These are phyloP conservation scores for Corynascus novoguineensis DNA, from an alignment of 495 filamentous ascomycete species.

Conservation along the genomic window DNA sequence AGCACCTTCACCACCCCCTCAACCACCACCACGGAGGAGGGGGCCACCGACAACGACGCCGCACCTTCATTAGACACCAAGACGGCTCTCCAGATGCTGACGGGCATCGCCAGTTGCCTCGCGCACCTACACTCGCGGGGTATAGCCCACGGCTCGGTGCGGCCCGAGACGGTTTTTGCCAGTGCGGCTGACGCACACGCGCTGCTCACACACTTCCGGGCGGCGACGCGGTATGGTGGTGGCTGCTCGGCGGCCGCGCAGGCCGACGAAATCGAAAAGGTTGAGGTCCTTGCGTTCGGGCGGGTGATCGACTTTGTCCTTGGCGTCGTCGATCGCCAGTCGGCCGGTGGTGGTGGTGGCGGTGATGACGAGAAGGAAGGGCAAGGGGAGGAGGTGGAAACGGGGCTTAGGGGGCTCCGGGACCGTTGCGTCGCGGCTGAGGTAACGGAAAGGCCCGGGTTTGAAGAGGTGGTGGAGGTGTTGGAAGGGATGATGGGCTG, in stretches of 20 bases:
- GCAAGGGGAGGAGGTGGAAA: constrained; percentile 5
- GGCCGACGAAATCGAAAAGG: constrained; percentile 29
- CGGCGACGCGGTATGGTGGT: constrained; percentile 37
- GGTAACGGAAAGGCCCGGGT: constrained; percentile 18
- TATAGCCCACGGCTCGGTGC: constrained; percentile 41
- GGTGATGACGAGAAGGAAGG: constrained; percentile 3
- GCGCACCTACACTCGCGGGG: constrained; percentile 38
- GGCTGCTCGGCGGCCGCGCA: background rate
- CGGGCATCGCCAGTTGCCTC: constrained; percentile 35
- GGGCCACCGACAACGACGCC: background rate
- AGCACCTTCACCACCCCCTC: constrained; percentile 18
- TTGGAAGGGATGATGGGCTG: constrained; percentile 30
- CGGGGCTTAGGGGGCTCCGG: constrained; percentile 17
- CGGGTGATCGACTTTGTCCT: constrained; percentile 41
- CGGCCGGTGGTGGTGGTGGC: background rate
- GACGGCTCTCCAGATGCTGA: constrained; percentile 32
- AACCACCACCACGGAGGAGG: background rate
- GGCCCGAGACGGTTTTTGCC: constrained; percentile 42
- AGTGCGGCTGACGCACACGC: constrained; percentile 35
- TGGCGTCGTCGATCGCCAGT: background rate
- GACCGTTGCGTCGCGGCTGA: constrained; percentile 13
- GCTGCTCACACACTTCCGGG: constrained; percentile 41
- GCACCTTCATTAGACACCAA: constrained; percentile 2
- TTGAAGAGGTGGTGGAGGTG: constrained; percentile 27
- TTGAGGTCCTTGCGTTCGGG: constrained; percentile 45